Conservation (phyloP, 2,329 filamentous ascomycete species). For the Stemphylium vesicarium region DNA sequence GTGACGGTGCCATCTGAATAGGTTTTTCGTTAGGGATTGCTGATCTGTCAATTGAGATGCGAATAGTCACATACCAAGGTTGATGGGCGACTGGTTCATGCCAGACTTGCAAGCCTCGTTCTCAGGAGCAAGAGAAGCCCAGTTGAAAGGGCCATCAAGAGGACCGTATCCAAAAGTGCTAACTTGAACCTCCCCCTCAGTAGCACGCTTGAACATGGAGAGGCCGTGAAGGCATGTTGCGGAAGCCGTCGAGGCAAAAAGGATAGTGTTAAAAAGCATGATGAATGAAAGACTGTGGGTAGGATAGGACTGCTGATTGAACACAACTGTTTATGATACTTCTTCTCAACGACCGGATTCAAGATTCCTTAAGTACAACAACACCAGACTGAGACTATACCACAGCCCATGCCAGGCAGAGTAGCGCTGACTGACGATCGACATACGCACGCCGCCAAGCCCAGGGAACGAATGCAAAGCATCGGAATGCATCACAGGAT, state of each 20-base stretch:
- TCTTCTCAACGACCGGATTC: neutral
- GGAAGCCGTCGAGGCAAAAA: constrained; percentile 44
- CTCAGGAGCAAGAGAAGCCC: constrained; percentile 54
- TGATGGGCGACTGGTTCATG: constrained; percentile 63
- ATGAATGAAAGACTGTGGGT: constrained; percentile 13
- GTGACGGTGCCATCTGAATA: constrained; percentile 40
- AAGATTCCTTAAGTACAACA: neutral
- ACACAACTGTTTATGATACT: neutral
- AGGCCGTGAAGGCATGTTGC: constrained; percentile 54
- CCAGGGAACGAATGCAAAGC: neutral
- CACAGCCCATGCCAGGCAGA: neutral
- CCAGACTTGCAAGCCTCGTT: constrained; percentile 59
- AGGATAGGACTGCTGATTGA: neutral
- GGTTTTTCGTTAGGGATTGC: constrained; percentile 6
- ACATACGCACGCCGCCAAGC: neutral
- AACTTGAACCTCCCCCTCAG: constrained; percentile 33
- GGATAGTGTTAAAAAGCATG: constrained; percentile 42
- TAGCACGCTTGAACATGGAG: constrained; percentile 42
- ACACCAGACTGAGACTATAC: neutral
- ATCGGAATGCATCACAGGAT: constrained; percentile 9
- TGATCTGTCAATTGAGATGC: neutral
- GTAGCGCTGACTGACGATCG: constrained; percentile 6
- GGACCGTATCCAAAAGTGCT: constrained; percentile 53
- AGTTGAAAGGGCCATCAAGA: constrained; percentile 59
- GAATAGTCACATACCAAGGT: constrained; percentile 49